These are phyloP conservation scores for Komagataea norvegica DNA, from an alignment of 1,139 yeast genomes.

Conservation along the genomic window DNA sequence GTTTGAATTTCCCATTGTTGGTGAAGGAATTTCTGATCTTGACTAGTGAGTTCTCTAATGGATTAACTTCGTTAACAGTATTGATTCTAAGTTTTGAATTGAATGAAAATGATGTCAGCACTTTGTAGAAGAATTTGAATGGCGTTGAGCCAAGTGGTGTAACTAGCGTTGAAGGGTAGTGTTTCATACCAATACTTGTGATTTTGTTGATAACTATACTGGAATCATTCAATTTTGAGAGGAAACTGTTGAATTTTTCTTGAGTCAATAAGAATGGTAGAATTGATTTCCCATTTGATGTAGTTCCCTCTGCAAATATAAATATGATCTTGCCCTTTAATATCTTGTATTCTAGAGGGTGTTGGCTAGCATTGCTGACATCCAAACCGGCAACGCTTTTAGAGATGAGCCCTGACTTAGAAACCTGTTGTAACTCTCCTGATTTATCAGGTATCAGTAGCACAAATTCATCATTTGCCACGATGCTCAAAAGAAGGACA, in stretches of 20 bases:
- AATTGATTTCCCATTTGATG: slow-evolving; percentile 60
- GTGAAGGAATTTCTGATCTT: slow-evolving; percentile 32
- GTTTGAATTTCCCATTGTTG: slow-evolving; percentile 37
- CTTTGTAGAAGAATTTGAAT: slow-evolving; percentile 17
- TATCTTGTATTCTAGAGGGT: slow-evolving; percentile 1
- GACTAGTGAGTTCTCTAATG: slow-evolving; percentile 21
- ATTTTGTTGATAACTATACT: slow-evolving; percentile 22
- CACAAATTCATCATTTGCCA: slow-evolving; percentile 33
- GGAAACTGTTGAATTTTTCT: slow-evolving; percentile 21
- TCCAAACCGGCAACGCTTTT: slow-evolving; percentile 30
- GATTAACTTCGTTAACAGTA: slow-evolving; percentile 19
- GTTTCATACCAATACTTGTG: slow-evolving; percentile 42
- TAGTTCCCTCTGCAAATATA: slow-evolving; percentile 62
- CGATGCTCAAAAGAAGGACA: slow-evolving; percentile 34
- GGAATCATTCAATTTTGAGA: slow-evolving; percentile 12
- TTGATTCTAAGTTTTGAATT: slow-evolving; percentile 29
- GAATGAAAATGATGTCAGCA: slow-evolving; percentile 23
- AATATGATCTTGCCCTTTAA: slow-evolving; percentile 38
- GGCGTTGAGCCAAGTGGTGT: slow-evolving; percentile 27
- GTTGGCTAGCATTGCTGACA: neutral
- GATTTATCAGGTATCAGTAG: slow-evolving; percentile 42
- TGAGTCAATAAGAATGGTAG: slow-evolving; percentile 40
- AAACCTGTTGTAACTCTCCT: slow-evolving; percentile 36
- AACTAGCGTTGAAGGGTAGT: slow-evolving; percentile 33
- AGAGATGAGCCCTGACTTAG: slow-evolving; percentile 35